Base-by-base conservation (phyloP, 1,284 basidiomycete genomes). In the Ustilago bromivora region DNA sequence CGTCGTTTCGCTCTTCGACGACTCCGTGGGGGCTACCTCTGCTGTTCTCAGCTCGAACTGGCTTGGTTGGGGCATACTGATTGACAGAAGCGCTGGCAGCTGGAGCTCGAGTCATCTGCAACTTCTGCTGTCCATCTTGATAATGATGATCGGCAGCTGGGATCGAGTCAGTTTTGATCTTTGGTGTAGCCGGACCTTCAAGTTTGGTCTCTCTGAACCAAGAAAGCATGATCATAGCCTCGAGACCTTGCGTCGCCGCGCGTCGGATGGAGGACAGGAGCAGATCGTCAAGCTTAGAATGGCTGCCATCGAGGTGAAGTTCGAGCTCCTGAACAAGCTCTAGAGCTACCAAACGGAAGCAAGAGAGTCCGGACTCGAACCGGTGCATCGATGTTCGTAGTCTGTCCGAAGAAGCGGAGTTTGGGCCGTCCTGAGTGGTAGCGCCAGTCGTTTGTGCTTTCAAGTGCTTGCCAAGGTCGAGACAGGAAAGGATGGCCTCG, bases 171-270 rank as follows among this genome's bases (percentile, higher is more conserved):
- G 43, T 19, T 11, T 15, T 19, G 19, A 19, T 8, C 43, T 46
- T 46, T 46, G 43, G 19, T 15, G n/a, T 19, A 15, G 8, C 7
- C 4, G 43, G 8, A 46, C n/a, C 17, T 8, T 46, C n/a, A 17
- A 68, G 28, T 41, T 59, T 66, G 17, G 51, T 51, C 19, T 61
- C 52, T 17, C 69, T 59, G 40, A 59, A 71, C 63, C 63, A 71
- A 1, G 36, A 43, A 2, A 66, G 5, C 69, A 71, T 62, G 2
- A 43, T 34, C 51, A 56, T 43, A 17, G 69, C 59, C 47, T 71
- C 69, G 3, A 47, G 10, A 23, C 47, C 59, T 6, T 66, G 43
- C 0, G 59, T 13, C n/a, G 43, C 32, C 5, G 63, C 59, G 0
- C 60, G 59, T 35, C 63, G 63, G 8, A 71, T 40, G 0, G 63